A percentile compares a stretch with the other conserved stretches of the same genome.
These are phyloP conservation scores for Gelatoporia subvermispora DNA, from an alignment of 768 basidiomycete genomes.

Conservation along the genomic window DNA sequence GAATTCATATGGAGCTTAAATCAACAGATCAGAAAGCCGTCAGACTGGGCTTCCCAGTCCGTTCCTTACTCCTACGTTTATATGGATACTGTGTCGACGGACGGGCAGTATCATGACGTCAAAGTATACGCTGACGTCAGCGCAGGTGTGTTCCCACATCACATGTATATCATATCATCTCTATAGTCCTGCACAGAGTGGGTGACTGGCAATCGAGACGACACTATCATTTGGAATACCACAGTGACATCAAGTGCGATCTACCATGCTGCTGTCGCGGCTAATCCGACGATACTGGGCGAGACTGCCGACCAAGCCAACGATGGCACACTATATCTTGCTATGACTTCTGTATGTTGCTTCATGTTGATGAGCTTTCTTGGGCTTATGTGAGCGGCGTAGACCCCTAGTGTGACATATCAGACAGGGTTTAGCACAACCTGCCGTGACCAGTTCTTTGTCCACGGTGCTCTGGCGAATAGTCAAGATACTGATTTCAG, in stretches of 20 bases:
- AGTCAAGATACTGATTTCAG: too few species aligned
- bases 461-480: too few species aligned
- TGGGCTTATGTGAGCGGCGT: neutral
- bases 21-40: too few species aligned
- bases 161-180: too few species aligned
- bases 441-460: neutral
- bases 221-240: conserved; percentile 4
- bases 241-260: conserved; percentile 1
- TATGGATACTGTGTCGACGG: conserved; percentile 24
- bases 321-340: conserved; percentile 10
- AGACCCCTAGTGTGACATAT: conserved; percentile 11
- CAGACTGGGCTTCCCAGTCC: conserved; percentile 33
- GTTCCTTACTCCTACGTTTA: conserved; percentile 36
- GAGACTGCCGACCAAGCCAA: conserved; percentile 9
- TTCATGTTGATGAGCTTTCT: too few species aligned
- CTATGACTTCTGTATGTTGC: neutral
- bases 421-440: conserved; percentile 4
- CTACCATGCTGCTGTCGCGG: conserved; percentile 8
- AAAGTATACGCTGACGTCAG: conserved; percentile 37
- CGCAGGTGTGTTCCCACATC: conserved; percentile 27
- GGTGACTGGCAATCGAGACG: conserved; percentile 8
- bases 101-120: conserved; percentile 28
- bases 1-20: too few species aligned
- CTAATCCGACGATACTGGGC: neutral
- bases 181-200: conserved; percentile 7